Base-by-base conservation (phyloP, 2,329 filamentous ascomycete genomes). In the Aureobasidium melanogenum region DNA sequence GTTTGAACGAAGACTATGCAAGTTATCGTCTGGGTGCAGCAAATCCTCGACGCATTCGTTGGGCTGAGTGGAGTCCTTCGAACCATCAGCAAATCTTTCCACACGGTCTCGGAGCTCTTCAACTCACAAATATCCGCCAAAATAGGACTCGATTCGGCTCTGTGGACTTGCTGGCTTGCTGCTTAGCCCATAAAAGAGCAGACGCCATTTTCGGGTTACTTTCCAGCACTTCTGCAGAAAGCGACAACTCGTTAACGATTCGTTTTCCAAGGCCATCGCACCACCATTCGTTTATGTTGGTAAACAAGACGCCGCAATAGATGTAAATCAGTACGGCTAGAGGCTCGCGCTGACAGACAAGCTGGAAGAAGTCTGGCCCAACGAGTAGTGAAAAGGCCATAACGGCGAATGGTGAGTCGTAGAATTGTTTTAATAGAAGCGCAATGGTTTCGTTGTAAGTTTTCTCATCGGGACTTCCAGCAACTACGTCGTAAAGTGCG, bases 261-360 rank as follows among this genome's bases (percentile, higher is more conserved):
- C 56, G 56, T 4, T 51, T 34, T 3, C 56, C 56, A 5, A 50
- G 19, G 1, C 46, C 56, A 5, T 43, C 46, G 8, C 44, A 47
- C 56, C 56, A 60, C 56, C 56, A 60, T 26, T 51, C 46, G 12
- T 58, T 50, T 36, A 44, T n/a, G n/a, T 50, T 50, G 34, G 30
- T 32, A 8, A 60, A 51, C 5, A 51, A 24, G 10, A 60, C 56
- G 12, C 56, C 56, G 17, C 36, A 41, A 14, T 60, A 51, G 1
- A 60, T 51, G 36, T 50, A 60, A 7, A 60, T 60, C 24, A 60
- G 12, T 0, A 60, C 36, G 4, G 56, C 56, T 3, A 60, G 8
- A 32, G 56, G 56, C 14, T 60, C 46, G 5, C 46, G 36, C 10
- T 50, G 46, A n/a, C 14, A 28, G 6, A 60, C 43, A 3, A 60